Conservation (phyloP, 345 rosid genomes). For the Eucalyptus albens region DNA sequence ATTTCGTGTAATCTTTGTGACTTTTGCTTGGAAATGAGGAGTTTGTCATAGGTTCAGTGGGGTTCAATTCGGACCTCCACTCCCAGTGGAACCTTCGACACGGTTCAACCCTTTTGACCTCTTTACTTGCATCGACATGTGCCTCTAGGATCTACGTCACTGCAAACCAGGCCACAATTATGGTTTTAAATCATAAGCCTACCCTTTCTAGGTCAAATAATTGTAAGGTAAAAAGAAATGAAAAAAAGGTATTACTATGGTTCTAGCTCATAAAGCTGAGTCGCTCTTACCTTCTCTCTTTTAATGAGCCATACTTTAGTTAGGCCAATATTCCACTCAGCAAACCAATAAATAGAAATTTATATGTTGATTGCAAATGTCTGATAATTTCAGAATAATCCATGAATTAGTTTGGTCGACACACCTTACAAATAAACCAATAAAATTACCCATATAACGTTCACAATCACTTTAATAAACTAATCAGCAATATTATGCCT, state of each 20-base stretch:
- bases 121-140: neutral
- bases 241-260: neutral
- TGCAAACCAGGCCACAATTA: neutral
- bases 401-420: neutral
- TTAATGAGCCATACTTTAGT: neutral
- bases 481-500: neutral
- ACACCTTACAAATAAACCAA: neutral
- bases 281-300: neutral
- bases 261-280: neutral
- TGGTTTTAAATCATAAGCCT: neutral
- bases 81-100: neutral
- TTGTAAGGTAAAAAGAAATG: neutral
- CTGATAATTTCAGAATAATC: rapidly evolving
- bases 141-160: neutral
- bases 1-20: neutral
- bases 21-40: neutral
- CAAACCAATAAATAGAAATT: too few species aligned
- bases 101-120: neutral
- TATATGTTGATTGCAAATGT: too few species aligned
- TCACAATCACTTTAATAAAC: neutral
- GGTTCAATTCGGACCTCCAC: neutral
- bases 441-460: too few species aligned
- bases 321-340: neutral
- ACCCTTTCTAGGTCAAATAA: neutral
- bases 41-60: neutral